Percentiles rank a stretch among this genome's conserved stretches.
These are phyloP conservation scores for Eucalyptus erythrocorys DNA, from an alignment of 345 rosid species.

Conservation along the genomic window DNA sequence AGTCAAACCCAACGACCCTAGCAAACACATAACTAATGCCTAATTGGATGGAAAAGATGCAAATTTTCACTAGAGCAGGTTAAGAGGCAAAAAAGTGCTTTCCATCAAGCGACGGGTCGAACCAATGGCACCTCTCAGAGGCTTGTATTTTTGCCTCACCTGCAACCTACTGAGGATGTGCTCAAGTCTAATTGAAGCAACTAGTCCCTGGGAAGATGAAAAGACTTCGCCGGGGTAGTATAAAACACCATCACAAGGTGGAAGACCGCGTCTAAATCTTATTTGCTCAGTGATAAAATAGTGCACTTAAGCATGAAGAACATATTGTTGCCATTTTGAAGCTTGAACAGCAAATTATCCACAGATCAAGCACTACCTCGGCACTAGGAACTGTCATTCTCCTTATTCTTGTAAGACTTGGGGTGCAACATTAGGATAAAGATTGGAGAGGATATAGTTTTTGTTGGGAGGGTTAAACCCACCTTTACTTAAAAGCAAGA, in stretches of 20 bases:
- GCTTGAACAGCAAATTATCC: neutral
- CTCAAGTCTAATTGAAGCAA: slow-evolving; percentile 80
- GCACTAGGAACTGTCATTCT: slow-evolving; percentile 54
- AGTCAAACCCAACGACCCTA: neutral
- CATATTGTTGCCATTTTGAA: neutral
- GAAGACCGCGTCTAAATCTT: slow-evolving; percentile 77
- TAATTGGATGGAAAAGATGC: neutral
- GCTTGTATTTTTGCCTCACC: slow-evolving; percentile 18
- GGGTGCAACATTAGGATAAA: neutral
- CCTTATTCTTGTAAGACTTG: neutral
- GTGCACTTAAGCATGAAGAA: neutral
- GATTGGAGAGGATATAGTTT: neutral
- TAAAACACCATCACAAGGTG: slow-evolving; percentile 88
- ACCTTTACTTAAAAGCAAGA: neutral
- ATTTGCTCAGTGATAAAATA: slow-evolving; percentile 26
- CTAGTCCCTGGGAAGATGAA: slow-evolving; percentile 61
- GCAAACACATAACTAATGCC: neutral
- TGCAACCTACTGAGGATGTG: slow-evolving; percentile 84
- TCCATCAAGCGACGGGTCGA: neutral
- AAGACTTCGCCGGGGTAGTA: slow-evolving; percentile 88
- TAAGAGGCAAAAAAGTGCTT: neutral
- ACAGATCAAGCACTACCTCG: slow-evolving; percentile 37
- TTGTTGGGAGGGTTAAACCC: neutral
- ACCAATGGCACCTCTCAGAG: neutral
- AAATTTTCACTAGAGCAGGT: neutral